Evolutionary conservation across 139 green algal species (phyloP), one percentile per base, ranked within the genome.

Genomic region (Micractinium sp.): DNA sequence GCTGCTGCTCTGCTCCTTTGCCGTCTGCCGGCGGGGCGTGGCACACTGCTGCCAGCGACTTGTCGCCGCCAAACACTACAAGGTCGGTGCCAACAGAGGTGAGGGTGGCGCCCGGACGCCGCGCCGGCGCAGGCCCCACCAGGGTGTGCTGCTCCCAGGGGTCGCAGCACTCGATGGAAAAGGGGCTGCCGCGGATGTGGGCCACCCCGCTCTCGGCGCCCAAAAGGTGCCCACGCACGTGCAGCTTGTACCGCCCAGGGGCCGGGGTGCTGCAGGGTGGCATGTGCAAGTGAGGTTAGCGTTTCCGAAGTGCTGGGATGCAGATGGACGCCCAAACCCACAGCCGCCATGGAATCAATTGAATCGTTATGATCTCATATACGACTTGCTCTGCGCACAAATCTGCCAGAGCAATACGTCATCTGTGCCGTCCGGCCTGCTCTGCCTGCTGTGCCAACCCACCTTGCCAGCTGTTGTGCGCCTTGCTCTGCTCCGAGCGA

Each of bases 181-280:
- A 98, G 35, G 96, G 96, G 61, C 90, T 95, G 74, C 96, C 96
- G 29, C 96, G 90, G 77, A 97, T 92, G 84, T 85, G 94, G 31
- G 94, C 85, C 53, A 93, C 87, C 33, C 90, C 85, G 35, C 94
- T 94, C 4, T 92, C 83, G 1, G 91, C 89, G 88, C 93, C 94
- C 5, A 96, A 92, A 79, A 97, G 94, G 38, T 93, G 91, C 89
- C 96, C 94, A 7, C 89, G 92, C 14, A 98, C 94, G 78, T 95
- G 90, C 82, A 98, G 91, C 25, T 89, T 76, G 90, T 95, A 96
- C 3, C 88, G 36, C 29, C 94, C 94, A 3, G 93, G 86, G 22
- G 89, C 87, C 47, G 93, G 93, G 92, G 83, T 67, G 3, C 83
- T 87, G 83, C 67, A 60, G 27, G 47, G 15, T 29, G 33, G 74